Base-by-base conservation (phyloP, 2,329 filamentous ascomycete species). In the Ambrosiella cleistominuta region DNA sequence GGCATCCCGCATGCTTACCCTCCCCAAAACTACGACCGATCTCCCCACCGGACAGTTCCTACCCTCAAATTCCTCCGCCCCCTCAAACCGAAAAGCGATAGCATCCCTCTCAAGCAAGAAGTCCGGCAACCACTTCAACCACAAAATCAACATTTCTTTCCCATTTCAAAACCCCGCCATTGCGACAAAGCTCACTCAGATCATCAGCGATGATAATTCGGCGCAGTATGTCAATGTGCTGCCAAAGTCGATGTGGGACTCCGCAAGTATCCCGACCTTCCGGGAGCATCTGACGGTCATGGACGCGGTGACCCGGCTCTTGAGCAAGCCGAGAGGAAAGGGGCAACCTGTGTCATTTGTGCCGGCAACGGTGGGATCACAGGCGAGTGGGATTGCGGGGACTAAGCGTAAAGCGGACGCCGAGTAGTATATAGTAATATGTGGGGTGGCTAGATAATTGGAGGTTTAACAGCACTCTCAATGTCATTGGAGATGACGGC, bases 91-190 rank as follows among this genome's bases (percentile, higher is more conserved):
- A 12, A 54, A 54, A 54, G 52, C 52, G 8, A 54, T 42, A 13
- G 52, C 52, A 42, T 27, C 52, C 15, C 37, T 54, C 3, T n/a
- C 40, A 42, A 19, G 91, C n/a, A 93, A 93, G 71, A 81, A 80
- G 65, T 80, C 83, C 62, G 83, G 83, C 3, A 75, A 82, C 13
- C 87, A 93, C 69, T 91, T 91, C 74, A 90, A 93, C 67, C 74
- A 81, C 64, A 82, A 85, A 61, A 72, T 93, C 7, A 79, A 84
- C 40, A 75, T 76, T 59, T 85, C 83, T 0, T 70, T 78, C 0
- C 80, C 84, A 7, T 71, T 90, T 60, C 78, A 79, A 56, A 91
- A 91, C 66, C 87, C 87, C 1, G 79, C 77, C 47, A 71, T 90
- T 57, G 78, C 81, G 68, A 80, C 85, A 62, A 88, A 86, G 69